Percentiles rank a stretch among this genome's conserved stretches.
phyloP scores from a whole-genome alignment of 768 basidiomycete species.

The Boletus patriciae region DNA sequence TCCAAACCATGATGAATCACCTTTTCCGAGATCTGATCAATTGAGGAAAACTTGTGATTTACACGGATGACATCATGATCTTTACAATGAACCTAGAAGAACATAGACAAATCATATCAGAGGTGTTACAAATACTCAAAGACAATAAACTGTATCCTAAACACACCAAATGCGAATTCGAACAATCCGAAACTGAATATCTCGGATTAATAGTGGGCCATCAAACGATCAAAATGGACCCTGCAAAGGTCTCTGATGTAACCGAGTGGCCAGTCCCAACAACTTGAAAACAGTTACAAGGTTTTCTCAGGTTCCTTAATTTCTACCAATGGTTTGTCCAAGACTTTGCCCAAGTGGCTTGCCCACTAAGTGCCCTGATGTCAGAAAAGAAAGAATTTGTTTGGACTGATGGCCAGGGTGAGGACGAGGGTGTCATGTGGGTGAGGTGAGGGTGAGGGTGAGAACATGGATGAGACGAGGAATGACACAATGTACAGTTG shows the following conservation, averaged over 20 bases:
- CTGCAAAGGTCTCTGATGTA: not conserved
- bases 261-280: not conserved
- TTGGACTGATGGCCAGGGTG: no score
- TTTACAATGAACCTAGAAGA: constrained; percentile 32
- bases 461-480: no score
- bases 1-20: constrained; percentile 29
- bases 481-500: no score
- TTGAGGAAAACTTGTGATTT: constrained; percentile 25
- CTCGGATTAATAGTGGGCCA: not conserved
- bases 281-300: not conserved
- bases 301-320: not conserved
- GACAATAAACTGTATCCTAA: constrained; percentile 1
- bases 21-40: constrained; percentile 16
- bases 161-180: not conserved
- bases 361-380: not conserved
- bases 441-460: no score
- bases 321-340: not conserved
- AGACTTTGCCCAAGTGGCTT: not conserved
- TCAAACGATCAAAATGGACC: not conserved
- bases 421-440: no score
- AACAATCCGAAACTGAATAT: not conserved
- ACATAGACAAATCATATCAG: constrained; percentile 9
- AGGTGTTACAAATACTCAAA: not conserved
- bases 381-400: not conserved
- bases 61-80: constrained; percentile 44